Percentiles rank a stretch among this genome's conserved stretches.
Evolutionary conservation across 805 yeast species (phyloP).

Genomic region (Debaryomyces castellii): DNA sequence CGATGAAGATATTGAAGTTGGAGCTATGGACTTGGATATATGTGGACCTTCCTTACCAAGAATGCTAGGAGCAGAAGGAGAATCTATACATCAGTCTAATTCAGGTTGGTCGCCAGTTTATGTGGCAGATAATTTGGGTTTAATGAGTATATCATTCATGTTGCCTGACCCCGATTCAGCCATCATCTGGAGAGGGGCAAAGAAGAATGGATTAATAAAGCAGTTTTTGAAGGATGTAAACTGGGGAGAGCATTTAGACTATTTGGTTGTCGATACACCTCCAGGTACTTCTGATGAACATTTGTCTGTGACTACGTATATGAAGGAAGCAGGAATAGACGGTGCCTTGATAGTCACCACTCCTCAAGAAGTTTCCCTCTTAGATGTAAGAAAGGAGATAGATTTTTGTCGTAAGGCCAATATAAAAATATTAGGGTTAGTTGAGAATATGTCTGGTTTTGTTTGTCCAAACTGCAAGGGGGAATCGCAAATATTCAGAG

Average conservation of each 20-base stretch:
- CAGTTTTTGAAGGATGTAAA: constrained; percentile 92
- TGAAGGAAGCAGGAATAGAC: constrained; percentile 88
- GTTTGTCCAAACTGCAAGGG: constrained; percentile 95
- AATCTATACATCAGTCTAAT: constrained; percentile 81
- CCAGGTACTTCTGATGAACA: constrained; percentile 99
- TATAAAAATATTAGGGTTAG: constrained; percentile 81
- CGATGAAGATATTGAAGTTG: constrained; percentile 75
- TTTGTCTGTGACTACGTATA: constrained; percentile 79
- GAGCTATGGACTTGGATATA: constrained; percentile 95
- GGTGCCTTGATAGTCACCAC: constrained; percentile 96
- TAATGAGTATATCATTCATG: constrained; percentile 95
- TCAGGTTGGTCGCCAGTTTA: constrained; percentile 97
- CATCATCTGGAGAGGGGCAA: constrained; percentile 96
- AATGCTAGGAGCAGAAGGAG: constrained; percentile 90
- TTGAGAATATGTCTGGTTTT: constrained; percentile 98
- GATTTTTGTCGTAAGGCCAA: constrained; percentile 92
- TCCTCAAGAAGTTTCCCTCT: constrained; percentile 94
- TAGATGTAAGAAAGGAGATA: constrained; percentile 94
- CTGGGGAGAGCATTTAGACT: constrained; percentile 85
- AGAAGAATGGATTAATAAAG: constrained; percentile 88
- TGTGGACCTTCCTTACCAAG: constrained; percentile 97
- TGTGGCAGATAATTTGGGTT: constrained; percentile 89
- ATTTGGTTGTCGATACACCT: constrained; percentile 90
- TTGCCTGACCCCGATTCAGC: constrained; percentile 92
- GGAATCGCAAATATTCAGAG: constrained; percentile 83